phyloP scores from a whole-genome alignment of 2,329 filamentous ascomycete species.

The Aureobasidium subglaciale region DNA sequence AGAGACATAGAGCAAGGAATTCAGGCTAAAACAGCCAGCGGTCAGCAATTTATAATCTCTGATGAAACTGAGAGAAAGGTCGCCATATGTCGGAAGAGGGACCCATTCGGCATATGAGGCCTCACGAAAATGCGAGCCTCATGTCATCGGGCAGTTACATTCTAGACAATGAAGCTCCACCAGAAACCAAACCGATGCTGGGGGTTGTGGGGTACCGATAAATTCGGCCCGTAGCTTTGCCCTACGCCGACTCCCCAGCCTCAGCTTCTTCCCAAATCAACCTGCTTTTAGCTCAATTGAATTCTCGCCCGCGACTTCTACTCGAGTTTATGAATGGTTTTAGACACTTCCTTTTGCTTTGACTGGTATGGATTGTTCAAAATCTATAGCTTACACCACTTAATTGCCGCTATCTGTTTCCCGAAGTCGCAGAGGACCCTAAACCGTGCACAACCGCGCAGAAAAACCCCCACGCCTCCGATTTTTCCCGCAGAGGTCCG shows the following conservation, averaged over 20 bases:
- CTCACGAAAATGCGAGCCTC: constrained; percentile 5
- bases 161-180: constrained; percentile 4
- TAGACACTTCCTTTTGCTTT: not conserved
- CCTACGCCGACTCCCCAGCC: not conserved
- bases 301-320: constrained; percentile 5
- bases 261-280: not conserved
- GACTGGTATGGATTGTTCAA: not conserved
- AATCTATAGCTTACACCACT: not conserved
- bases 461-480: constrained; percentile 1
- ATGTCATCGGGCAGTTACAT: not conserved
- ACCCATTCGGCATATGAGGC: constrained; percentile 1
- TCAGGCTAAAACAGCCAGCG: constrained; percentile 13
- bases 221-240: constrained; percentile 1
- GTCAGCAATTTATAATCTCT: constrained; percentile 8
- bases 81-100: constrained; percentile 10
- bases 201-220: not conserved
- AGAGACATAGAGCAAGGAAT: constrained; percentile 10
- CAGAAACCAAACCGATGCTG: not conserved
- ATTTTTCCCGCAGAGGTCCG: not conserved
- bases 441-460: constrained; percentile 7
- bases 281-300: not conserved
- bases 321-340: constrained; percentile 10
- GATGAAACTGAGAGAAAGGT: not conserved
- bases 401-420: constrained; percentile 3
- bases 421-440: not conserved